These are phyloP conservation scores for Fusarium verrucosum DNA, from an alignment of 2,329 filamentous ascomycete genomes.

Conservation along the genomic window DNA sequence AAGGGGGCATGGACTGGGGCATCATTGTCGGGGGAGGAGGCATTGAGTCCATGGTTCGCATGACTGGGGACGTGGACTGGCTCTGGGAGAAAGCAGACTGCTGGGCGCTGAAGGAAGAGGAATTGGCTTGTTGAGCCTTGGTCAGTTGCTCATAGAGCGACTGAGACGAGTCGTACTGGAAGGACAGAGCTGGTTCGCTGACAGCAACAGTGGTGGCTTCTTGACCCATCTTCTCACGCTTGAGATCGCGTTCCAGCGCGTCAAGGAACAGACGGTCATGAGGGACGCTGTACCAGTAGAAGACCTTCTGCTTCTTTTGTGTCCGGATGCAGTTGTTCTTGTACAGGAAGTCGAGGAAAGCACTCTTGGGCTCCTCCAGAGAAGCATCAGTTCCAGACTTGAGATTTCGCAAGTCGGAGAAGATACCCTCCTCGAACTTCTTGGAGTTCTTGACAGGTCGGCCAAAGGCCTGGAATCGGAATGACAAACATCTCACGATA, in stretches of 20 bases:
- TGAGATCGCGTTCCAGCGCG: constrained; percentile 94
- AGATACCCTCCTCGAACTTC: constrained; percentile 99
- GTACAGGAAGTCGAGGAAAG: constrained; percentile 98
- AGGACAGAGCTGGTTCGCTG: constrained; percentile 95
- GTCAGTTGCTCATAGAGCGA: constrained; percentile 99
- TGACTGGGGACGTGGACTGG: constrained; percentile 86
- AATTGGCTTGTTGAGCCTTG: constrained; percentile 98
- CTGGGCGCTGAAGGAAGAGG: constrained; percentile 91
- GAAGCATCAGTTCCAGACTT: constrained; percentile 99
- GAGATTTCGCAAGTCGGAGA: constrained; percentile 96
- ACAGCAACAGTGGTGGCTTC: constrained; percentile 97
- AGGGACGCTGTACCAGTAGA: constrained; percentile 99
- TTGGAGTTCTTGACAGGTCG: constrained; percentile 99
- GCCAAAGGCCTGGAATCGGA: constrained; percentile 98
- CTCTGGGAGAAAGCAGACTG: constrained; percentile 75
- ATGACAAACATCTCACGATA: constrained; percentile 97
- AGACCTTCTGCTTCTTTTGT: constrained; percentile 99
- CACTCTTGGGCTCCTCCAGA: constrained; percentile 97
- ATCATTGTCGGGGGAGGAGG: constrained; percentile 89
- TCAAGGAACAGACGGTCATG: constrained; percentile 98
- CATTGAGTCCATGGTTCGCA: constrained; percentile 93
- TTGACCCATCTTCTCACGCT: constrained; percentile 99
- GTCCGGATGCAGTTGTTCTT: constrained; percentile 99
- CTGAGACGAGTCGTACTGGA: constrained; percentile 99
- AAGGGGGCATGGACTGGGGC: constrained; percentile 64